Evolutionary conservation across 1,284 basidiomycete species (phyloP).

Genomic region (Lentinula novae-zelandiae): DNA sequence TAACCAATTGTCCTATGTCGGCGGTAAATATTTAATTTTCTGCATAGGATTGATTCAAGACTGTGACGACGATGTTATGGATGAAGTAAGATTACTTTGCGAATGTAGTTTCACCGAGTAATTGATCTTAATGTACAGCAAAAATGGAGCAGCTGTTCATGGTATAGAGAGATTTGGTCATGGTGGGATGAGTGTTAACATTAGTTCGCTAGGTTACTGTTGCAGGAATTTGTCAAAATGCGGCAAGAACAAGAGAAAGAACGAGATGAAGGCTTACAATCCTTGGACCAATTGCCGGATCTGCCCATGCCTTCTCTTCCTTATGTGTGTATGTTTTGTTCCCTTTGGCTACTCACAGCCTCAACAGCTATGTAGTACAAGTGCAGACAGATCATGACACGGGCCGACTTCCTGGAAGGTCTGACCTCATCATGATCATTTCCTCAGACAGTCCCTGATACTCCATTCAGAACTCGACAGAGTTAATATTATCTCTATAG

Average conservation of each 20-base stretch:
- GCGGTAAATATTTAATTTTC: conserved; percentile 2
- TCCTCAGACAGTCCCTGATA: conserved; percentile 7
- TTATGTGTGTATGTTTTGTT: conserved; percentile 40
- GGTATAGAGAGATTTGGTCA: conserved; percentile 21
- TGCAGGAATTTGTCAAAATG: conserved; percentile 65
- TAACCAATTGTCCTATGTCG: background rate
- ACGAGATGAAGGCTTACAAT: conserved; percentile 32
- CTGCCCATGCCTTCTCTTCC: conserved; percentile 58
- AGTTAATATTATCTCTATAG: conserved; percentile 72
- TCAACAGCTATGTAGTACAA: conserved; percentile 38
- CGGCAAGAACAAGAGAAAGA: conserved; percentile 47
- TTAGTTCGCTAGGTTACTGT: conserved; percentile 40
- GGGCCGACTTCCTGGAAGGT: conserved; percentile 79
- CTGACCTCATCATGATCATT: background rate
- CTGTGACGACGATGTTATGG: conserved; percentile 86
- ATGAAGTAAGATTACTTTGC: conserved; percentile 46
- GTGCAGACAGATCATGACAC: conserved; percentile 77
- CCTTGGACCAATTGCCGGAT: conserved; percentile 33
- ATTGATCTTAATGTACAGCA: conserved; percentile 34
- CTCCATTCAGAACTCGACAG: conserved; percentile 54
- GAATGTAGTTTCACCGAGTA: background rate
- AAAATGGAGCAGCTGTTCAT: conserved; percentile 82
- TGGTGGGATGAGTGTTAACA: background rate
- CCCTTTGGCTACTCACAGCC: conserved; percentile 1
- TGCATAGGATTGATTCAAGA: conserved; percentile 52